Evolutionary conservation across 2,329 filamentous ascomycete species (phyloP), one percentile per base, ranked within the genome.

Genomic region (Colletotrichum phormii): DNA sequence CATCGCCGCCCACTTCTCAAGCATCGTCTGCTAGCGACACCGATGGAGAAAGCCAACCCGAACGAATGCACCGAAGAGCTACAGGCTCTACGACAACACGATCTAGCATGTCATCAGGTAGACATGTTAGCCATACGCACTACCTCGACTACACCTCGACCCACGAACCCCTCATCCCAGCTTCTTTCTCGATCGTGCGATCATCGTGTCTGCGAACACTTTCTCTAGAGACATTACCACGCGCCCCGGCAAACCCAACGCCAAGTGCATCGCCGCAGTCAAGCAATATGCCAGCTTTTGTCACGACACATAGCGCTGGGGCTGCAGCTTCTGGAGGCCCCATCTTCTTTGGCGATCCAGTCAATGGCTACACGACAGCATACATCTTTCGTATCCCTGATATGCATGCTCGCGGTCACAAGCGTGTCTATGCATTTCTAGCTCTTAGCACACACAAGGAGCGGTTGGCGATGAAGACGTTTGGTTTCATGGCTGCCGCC

Each of bases 331-430:
- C 89, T 3, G 91, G 90, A 3, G 91, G 91, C 0, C 90, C 91
- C 35, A 91, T 93, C 65, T 92, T 93, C 79, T 93, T 93, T 72
- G 91, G 91, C 35, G 91, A 93, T 77, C 86, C 89, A 1, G 79
- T 88, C 0, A 88, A 90, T 1, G 91, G 91, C 35, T 93, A 92
- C 80, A 93, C 91, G 0, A 93, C 91, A 0, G 91, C 91, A 15
- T 93, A 92, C 80, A 91, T 93, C 75, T 93, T 93, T 78, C 90
- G 91, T 31, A 91, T 93, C 54, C 89, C 91, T 7, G 91, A 93
- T 78, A 85, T 92, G 46, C 90, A 92, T 75, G 91, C 91, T 15
- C 89, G 91, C 13, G 91, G 91, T 5, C 89, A 92, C 76, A 91
- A 91, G 80, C 88, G 91, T n/a, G 89, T 92, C 13, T 93, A 93